These are phyloP conservation scores for Pseudocercospora fuligena DNA, from an alignment of 2,329 filamentous ascomycete species.

Conservation along the genomic window DNA sequence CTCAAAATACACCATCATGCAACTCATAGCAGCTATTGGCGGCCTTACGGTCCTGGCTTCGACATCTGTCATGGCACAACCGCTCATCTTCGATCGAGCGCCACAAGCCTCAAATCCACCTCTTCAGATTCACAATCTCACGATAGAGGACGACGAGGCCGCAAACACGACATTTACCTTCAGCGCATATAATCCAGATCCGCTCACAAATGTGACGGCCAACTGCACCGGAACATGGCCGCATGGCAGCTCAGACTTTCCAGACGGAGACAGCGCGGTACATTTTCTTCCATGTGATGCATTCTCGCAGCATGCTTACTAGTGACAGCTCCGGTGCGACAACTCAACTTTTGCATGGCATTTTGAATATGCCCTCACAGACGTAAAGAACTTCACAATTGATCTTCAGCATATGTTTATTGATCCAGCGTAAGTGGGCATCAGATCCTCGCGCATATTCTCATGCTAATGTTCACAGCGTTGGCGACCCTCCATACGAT, in stretches of 20 bases:
- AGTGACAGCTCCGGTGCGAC: constrained; percentile 26
- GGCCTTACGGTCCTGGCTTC: constrained; percentile 12
- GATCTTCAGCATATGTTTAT: constrained; percentile 35
- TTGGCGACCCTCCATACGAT: constrained; percentile 39
- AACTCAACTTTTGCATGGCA: constrained; percentile 35
- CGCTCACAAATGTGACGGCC: constrained; percentile 33
- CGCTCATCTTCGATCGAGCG: constrained; percentile 8
- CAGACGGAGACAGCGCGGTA: constrained; percentile 19
- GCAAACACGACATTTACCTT: constrained; percentile 36
- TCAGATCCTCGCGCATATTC: background rate
- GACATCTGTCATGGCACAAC: constrained; percentile 10
- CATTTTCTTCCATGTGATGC: background rate
- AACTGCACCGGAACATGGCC: constrained; percentile 34
- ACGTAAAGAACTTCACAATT: constrained; percentile 32
- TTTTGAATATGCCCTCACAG: constrained; percentile 27
- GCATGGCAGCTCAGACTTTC: constrained; percentile 28
- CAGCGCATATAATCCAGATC: constrained; percentile 37
- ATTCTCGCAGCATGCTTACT: background rate
- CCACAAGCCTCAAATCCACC: constrained; percentile 20
- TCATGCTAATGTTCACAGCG: constrained; percentile 24
- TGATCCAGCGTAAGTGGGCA: constrained; percentile 36
- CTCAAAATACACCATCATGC: constrained; percentile 13
- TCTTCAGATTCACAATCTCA: constrained; percentile 31
- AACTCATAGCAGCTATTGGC: constrained; percentile 6
- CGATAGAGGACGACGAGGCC: constrained; percentile 22